These are phyloP conservation scores for Ogataea sp. DNA, from an alignment of 805 yeast species.

Conservation along the genomic window DNA sequence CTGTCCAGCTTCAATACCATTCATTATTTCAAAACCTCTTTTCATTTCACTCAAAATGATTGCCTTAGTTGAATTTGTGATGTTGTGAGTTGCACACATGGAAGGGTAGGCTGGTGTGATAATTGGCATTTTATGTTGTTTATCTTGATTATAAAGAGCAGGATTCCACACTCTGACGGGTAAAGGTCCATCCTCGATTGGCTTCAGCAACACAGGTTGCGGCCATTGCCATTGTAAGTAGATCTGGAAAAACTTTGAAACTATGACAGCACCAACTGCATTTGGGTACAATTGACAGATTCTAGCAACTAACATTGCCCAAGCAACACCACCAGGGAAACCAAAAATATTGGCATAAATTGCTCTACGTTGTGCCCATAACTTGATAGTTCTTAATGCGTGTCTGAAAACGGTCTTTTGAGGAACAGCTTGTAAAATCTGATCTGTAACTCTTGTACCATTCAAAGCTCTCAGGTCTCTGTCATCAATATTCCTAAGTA, in stretches of 20 bases:
- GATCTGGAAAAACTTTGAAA: slow-evolving; percentile 83
- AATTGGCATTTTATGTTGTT: slow-evolving; percentile 92
- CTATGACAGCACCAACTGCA: slow-evolving; percentile 86
- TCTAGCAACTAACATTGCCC: slow-evolving; percentile 99
- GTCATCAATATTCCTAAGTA: slow-evolving; percentile 83
- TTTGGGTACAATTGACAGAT: slow-evolving; percentile 95
- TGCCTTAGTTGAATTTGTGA: slow-evolving; percentile 79
- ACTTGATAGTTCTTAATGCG: slow-evolving; percentile 83
- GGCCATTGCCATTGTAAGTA: slow-evolving; percentile 96
- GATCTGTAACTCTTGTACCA: slow-evolving; percentile 97
- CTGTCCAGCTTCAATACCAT: slow-evolving; percentile 55
- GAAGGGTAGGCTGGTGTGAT: slow-evolving; percentile 98
- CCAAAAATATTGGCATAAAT: slow-evolving; percentile 93
- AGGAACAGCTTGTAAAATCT: slow-evolving; percentile 82
- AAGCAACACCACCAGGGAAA: slow-evolving; percentile 98
- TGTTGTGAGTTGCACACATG: slow-evolving; percentile 98
- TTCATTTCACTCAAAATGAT: slow-evolving; percentile 72
- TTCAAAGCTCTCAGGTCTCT: slow-evolving; percentile 83
- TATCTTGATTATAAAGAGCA: slow-evolving; percentile 76
- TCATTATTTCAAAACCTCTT: slow-evolving; percentile 68
- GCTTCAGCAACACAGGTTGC: slow-evolving; percentile 88
- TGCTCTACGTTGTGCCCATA: slow-evolving; percentile 96
- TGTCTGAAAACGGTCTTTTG: slow-evolving; percentile 88
- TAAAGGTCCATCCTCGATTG: slow-evolving; percentile 93
- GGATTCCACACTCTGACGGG: slow-evolving; percentile 98